phyloP scores from a whole-genome alignment of 2,329 filamentous ascomycete species.

The Diaporthe sp. region DNA sequence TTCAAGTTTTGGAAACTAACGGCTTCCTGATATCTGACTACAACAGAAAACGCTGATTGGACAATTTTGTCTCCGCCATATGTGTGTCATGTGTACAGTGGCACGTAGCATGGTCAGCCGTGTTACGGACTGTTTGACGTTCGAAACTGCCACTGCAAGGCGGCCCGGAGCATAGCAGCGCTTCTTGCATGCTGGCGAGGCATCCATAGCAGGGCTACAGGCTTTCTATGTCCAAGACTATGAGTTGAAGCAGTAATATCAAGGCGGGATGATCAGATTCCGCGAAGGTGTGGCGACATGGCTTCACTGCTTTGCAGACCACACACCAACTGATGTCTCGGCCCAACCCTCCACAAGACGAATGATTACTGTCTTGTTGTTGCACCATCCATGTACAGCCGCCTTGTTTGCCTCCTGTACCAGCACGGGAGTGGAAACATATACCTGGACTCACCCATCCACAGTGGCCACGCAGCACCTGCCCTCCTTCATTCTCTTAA shows the following conservation, averaged over 20 bases:
- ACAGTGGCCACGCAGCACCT: neutral
- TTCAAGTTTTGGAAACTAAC: too few species aligned
- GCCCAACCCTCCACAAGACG: neutral
- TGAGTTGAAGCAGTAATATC: neutral
- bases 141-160: neutral
- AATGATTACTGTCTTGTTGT: neutral
- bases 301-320: neutral
- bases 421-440: neutral
- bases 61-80: neutral
- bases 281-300: too few species aligned
- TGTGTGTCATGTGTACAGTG: neutral
- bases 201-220: too few species aligned
- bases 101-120: neutral
- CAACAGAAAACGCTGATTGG: too few species aligned
- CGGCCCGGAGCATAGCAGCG: too few species aligned
- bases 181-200: neutral
- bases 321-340: neutral
- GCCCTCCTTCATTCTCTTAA: neutral
- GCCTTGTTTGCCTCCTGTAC: slow-evolving; percentile 5
- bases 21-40: neutral
- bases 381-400: neutral
- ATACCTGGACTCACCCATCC: neutral
- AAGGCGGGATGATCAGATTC: too few species aligned
- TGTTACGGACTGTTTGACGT: neutral
- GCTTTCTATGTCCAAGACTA: neutral